A percentile compares a stretch with the other conserved stretches of the same genome.
These are phyloP conservation scores for Jamesozyma jinghongensis DNA, from an alignment of 805 yeast species.

Conservation along the genomic window DNA sequence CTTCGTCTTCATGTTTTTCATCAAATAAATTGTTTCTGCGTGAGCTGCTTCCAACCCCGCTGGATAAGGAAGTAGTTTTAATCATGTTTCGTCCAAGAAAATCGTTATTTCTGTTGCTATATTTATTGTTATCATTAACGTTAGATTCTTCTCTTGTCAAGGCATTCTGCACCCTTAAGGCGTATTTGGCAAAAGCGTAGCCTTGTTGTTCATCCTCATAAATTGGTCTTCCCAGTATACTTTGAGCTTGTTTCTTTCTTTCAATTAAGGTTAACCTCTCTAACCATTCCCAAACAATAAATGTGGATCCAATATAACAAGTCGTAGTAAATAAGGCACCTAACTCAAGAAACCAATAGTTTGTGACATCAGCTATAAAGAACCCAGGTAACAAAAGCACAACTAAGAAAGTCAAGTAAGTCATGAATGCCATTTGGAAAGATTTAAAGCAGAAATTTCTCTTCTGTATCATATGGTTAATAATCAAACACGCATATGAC, in stretches of 20 bases:
- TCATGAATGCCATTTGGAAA: slow-evolving; percentile 41
- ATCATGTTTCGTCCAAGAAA: no score
- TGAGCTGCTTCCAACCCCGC: no score
- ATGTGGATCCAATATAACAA: slow-evolving; percentile 61
- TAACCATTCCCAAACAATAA: slow-evolving; percentile 81
- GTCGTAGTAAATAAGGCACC: slow-evolving; percentile 68
- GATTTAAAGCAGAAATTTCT: slow-evolving; percentile 41
- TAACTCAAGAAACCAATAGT: slow-evolving; percentile 63
- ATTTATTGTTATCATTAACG: background rate
- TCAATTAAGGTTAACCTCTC: slow-evolving; percentile 52
- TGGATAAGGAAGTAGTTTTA: no score
- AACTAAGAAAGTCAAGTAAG: slow-evolving; percentile 45
- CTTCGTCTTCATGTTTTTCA: background rate
- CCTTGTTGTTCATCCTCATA: slow-evolving; percentile 52
- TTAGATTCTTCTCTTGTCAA: slow-evolving; percentile 10
- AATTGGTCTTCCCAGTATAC: slow-evolving; percentile 65
- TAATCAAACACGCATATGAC: slow-evolving; percentile 55
- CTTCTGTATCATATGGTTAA: slow-evolving; percentile 46
- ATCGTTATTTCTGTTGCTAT: background rate
- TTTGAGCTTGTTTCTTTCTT: slow-evolving; percentile 53
- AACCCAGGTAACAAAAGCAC: slow-evolving; percentile 57
- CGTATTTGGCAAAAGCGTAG: slow-evolving; percentile 25
- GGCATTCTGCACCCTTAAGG: slow-evolving; percentile 22
- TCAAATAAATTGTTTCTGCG: background rate
- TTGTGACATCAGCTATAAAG: slow-evolving; percentile 68